Evolutionary conservation across 31 red algal genomes (phyloP), one percentile per base, ranked within the genome.

Genomic region (Asparagopsis taxiformis): DNA sequence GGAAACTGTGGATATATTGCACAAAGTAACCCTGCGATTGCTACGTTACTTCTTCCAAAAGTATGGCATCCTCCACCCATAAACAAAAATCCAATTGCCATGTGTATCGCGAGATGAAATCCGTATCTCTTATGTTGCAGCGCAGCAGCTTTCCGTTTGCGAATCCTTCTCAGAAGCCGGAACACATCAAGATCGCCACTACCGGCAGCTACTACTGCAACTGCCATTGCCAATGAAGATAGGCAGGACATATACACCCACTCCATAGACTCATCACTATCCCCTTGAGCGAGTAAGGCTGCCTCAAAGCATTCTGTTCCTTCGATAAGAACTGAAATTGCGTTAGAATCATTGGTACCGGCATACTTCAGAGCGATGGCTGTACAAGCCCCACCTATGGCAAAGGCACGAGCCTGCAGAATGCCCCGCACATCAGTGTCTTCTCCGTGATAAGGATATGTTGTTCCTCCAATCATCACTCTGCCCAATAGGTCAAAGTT

Each of bases 41-140:
- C 84, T 41, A 54, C 61, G 41, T 74, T 75, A 59, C 60, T 75
- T 3, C 59, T 81, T n/a, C 88, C 79, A 67, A 99, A 92, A 41
- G 89, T 93, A 34, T 84, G 70, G 37, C 87, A 87, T 24, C 97
- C 92, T 23, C 92, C 92, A n/a, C 97, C 97, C n/a, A 99, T 44
- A 46, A 96, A 96, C 28, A 99, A 37, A 77, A 99, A 90, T 25
- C 97, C 97, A 49, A 99, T 89, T 8, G 97, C 92, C 73, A 92
- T 79, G 61, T 88, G 80, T 35, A 63, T 82, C 1, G 91, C 91
- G 43, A 95, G 46, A 79, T 95, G 90, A 32, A 62, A 77, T 10
- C 91, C 97, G 55, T 96, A 99, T 39, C 57, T 59, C 19, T 72
- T 44, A 17, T 69, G 51, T 28, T 33, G 33, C 15, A 48, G 38